Evolutionary conservation across 176 grass and related monocot species (phyloP).

Genomic region (Tuctoria greenei): DNA sequence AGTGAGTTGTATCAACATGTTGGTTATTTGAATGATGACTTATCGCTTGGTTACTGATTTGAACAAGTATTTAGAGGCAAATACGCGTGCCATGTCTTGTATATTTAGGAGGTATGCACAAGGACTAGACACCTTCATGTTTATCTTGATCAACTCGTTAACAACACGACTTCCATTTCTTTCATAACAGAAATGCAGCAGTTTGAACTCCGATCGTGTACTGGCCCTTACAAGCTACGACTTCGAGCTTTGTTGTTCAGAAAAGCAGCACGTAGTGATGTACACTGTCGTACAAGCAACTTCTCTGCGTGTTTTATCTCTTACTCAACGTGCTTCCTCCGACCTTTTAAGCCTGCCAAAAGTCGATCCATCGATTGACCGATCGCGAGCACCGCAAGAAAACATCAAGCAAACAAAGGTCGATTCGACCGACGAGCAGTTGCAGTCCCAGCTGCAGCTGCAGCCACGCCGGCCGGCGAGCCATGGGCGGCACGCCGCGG

Average conservation of each 20-base stretch:
- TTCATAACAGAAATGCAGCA: not conserved
- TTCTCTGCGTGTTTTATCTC: conserved; percentile 17
- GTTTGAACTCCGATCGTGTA: not conserved
- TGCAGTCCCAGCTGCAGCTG: not conserved
- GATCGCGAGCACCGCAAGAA: conserved; percentile 29
- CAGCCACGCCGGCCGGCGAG: not conserved
- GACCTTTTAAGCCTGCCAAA: conserved; percentile 32
- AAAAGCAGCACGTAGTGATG: not conserved
- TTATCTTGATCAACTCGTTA: no score
- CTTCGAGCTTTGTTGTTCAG: not conserved
- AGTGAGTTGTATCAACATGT: no score
- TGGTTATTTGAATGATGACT: no score
- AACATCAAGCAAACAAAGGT: not conserved
- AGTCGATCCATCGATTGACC: not conserved
- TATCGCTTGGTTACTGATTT: no score
- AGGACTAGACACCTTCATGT: no score
- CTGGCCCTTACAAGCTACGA: not conserved
- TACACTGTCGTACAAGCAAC: conserved; percentile 48
- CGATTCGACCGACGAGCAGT: not conserved
- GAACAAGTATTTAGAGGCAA: no score
- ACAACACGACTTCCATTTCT: not conserved
- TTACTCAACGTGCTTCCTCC: conserved; percentile 22
- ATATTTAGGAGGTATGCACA: no score
- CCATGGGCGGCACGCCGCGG: conserved; percentile 45
- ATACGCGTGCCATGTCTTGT: no score